phyloP scores from a whole-genome alignment of 371 early-diverging fungal genomes.

The Mucor saturninus region DNA sequence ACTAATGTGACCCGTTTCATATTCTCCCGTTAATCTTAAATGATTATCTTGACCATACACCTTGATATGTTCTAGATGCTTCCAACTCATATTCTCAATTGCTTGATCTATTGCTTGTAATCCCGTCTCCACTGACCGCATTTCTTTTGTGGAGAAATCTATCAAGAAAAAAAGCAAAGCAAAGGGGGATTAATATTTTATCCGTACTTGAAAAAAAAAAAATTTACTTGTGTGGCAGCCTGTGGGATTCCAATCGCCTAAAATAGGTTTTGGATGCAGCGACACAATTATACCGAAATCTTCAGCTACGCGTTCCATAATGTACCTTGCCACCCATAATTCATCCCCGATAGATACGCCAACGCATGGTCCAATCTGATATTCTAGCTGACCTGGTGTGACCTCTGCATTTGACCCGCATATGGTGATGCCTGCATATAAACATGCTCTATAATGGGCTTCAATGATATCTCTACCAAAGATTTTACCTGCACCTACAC shows the following conservation, averaged over 20 bases:
- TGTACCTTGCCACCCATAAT: conserved; percentile 53
- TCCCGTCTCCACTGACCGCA: conserved; percentile 51
- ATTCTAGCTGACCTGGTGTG: conserved; percentile 58
- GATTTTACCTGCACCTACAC: conserved; percentile 56
- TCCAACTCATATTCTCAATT: conserved; percentile 48
- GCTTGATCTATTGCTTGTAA: conserved; percentile 52
- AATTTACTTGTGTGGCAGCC: conserved; percentile 48
- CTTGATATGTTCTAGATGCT: conserved; percentile 53
- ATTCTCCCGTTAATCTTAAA: conserved; percentile 51
- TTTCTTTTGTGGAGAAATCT: conserved; percentile 54
- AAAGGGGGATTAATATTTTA: not conserved
- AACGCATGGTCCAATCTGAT: conserved; percentile 57
- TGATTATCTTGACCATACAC: conserved; percentile 61
- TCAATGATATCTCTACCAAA: conserved; percentile 66
- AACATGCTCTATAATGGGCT: conserved; percentile 64
- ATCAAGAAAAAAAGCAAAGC: not conserved
- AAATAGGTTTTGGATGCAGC: conserved; percentile 57
- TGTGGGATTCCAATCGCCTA: conserved; percentile 57
- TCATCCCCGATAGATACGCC: conserved; percentile 57
- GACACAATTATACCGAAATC: conserved; percentile 54
- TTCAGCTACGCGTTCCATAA: conserved; percentile 54
- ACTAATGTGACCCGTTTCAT: conserved; percentile 58
- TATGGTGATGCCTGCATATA: conserved; percentile 57
- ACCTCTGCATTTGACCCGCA: conserved; percentile 58
- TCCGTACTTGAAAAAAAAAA: not conserved